A percentile compares a stretch with the other conserved stretches of the same genome.
Conservation (phyloP, 1,139 yeast species). For the Diutina pseudorugosa region DNA sequence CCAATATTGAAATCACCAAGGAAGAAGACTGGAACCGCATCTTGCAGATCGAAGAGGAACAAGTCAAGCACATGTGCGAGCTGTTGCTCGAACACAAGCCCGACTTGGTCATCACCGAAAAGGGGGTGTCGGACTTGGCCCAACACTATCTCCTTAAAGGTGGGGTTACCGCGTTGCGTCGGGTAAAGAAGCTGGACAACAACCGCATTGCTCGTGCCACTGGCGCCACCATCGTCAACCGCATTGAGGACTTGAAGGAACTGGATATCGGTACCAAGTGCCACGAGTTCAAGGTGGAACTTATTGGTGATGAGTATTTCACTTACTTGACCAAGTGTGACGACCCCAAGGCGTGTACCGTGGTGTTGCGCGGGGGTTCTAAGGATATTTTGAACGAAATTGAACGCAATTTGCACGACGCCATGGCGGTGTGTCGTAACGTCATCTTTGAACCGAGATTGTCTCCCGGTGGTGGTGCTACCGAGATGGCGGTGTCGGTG, state of each 20-base stretch:
- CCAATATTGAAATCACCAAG: slow-evolving; percentile 92
- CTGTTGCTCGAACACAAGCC: slow-evolving; percentile 79
- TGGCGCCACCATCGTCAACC: slow-evolving; percentile 93
- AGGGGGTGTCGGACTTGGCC: slow-evolving; percentile 96
- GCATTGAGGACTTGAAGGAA: slow-evolving; percentile 89
- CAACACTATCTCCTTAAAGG: slow-evolving; percentile 93
- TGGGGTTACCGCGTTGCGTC: slow-evolving; percentile 84
- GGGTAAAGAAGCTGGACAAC: slow-evolving; percentile 92
- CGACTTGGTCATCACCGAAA: slow-evolving; percentile 90
- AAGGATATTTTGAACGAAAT: slow-evolving; percentile 94
- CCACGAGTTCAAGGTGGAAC: slow-evolving; percentile 85
- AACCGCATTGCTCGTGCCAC: slow-evolving; percentile 96
- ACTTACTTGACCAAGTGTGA: slow-evolving; percentile 73
- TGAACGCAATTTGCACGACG: slow-evolving; percentile 95
- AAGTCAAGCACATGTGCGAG: slow-evolving; percentile 79
- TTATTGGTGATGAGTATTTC: slow-evolving; percentile 95
- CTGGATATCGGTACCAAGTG: slow-evolving; percentile 81
- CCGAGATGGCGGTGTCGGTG: slow-evolving; percentile 97
- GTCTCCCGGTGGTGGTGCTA: slow-evolving; percentile 99
- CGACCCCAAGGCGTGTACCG: slow-evolving; percentile 88
- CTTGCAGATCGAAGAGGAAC: slow-evolving; percentile 95
- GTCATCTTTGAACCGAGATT: slow-evolving; percentile 90
- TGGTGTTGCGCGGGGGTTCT: slow-evolving; percentile 88
- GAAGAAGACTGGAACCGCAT: slow-evolving; percentile 96
- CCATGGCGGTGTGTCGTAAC: slow-evolving; percentile 95